These are phyloP conservation scores for Leucogyrophana mollusca DNA, from an alignment of 768 basidiomycete genomes.

Conservation along the genomic window DNA sequence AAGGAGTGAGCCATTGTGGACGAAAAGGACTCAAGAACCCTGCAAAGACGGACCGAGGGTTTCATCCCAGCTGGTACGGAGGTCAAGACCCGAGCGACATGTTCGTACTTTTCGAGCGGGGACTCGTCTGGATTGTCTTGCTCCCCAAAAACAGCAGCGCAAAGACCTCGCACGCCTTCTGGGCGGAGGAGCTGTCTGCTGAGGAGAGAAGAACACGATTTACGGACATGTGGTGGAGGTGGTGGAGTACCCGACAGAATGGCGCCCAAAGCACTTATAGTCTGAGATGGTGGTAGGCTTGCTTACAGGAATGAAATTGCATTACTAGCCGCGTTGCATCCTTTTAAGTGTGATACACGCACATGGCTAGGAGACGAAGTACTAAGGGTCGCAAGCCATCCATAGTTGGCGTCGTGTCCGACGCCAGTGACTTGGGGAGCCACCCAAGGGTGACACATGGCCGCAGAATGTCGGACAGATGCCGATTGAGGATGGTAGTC, in stretches of 20 bases:
- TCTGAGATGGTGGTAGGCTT: constrained; percentile 62
- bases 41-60: constrained; percentile 47
- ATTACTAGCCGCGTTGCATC: background rate
- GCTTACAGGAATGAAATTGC: constrained; percentile 12
- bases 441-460: constrained; percentile 69
- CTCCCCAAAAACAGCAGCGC: constrained; percentile 67
- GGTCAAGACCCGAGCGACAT: constrained; percentile 61
- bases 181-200: constrained; percentile 70
- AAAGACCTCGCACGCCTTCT: constrained; percentile 69
- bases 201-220: constrained; percentile 59
- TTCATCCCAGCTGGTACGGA: constrained; percentile 58
- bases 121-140: constrained; percentile 51
- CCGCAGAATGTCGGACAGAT: constrained; percentile 56
- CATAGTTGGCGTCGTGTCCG: constrained; percentile 36
- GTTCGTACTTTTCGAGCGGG: constrained; percentile 69
- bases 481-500: constrained; percentile 55
- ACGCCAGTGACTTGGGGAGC: constrained; percentile 55
- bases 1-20: background rate
- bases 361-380: constrained; percentile 63
- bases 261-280: constrained; percentile 61
- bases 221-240: constrained; percentile 52
- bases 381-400: constrained; percentile 50
- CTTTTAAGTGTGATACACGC: constrained; percentile 32
- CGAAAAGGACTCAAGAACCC: constrained; percentile 1
- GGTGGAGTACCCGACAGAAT: constrained; percentile 47